Conservation (phyloP, 2,329 filamentous ascomycete genomes). For the Diplodia intermedia region DNA sequence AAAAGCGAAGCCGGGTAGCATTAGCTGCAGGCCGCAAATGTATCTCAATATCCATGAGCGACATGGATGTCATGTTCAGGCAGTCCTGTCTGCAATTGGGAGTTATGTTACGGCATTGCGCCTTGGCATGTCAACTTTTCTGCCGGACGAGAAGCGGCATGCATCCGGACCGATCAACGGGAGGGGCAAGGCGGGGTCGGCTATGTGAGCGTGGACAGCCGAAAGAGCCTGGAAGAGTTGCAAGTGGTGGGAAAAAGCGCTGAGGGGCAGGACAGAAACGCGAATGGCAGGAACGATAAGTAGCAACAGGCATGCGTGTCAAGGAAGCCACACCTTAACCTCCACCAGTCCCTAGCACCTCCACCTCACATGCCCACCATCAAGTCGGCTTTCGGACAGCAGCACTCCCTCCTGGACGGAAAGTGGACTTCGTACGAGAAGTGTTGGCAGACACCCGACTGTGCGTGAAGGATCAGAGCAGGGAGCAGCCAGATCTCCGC, state of each 20-base stretch:
- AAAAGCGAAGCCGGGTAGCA: too few species aligned
- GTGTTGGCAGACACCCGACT: background rate
- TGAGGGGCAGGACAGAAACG: too few species aligned
- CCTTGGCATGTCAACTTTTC: too few species aligned
- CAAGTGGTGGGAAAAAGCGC: too few species aligned
- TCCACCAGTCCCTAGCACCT: background rate
- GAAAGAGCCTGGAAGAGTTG: too few species aligned
- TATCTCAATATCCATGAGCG: too few species aligned
- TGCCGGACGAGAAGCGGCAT: too few species aligned
- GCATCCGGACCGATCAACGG: background rate
- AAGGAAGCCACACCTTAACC: constrained; percentile 12
- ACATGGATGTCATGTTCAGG: too few species aligned
- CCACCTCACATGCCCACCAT: background rate
- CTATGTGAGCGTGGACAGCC: background rate
- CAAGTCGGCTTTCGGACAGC: background rate
- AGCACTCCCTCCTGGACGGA: background rate
- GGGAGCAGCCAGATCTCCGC: background rate
- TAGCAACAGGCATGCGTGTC: background rate
- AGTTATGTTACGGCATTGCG: too few species aligned
- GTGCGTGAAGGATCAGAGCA: background rate
- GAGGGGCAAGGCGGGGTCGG: background rate
- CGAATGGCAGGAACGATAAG: background rate
- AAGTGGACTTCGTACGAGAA: background rate
- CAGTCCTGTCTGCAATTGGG: too few species aligned
- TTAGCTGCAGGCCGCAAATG: too few species aligned